Percentiles rank a stretch among this genome's conserved stretches.
phyloP scores from a whole-genome alignment of 2,329 filamentous ascomycete genomes.

The Magnaporthiopsis incrustans region DNA sequence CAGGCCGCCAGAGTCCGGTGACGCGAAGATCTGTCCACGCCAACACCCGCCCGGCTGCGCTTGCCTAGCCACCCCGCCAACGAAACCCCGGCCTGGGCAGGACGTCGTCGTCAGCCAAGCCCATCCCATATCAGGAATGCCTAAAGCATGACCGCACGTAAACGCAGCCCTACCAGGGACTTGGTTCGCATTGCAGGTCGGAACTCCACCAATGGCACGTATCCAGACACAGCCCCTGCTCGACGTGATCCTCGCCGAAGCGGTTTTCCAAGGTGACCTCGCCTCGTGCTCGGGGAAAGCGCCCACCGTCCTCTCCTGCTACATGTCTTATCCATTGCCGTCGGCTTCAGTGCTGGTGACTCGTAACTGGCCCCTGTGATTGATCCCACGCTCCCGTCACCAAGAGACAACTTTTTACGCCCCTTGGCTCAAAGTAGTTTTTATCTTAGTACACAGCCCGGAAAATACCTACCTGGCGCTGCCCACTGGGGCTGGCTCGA shows the following conservation, averaged over 20 bases:
- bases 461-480: not conserved
- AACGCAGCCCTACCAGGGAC: not conserved
- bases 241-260: not conserved
- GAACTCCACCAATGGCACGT: not conserved
- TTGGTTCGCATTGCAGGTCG: not conserved
- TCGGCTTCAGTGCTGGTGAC: not conserved
- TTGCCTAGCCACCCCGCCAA: not conserved
- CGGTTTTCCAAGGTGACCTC: not conserved
- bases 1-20: too few species aligned
- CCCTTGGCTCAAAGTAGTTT: not conserved
- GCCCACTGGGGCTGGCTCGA: not conserved
- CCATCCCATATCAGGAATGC: not conserved
- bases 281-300: not conserved
- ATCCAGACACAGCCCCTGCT: not conserved
- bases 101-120: not conserved
- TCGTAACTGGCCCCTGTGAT: not conserved
- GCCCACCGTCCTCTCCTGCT: not conserved
- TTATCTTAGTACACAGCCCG: not conserved
- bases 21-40: not conserved
- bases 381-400: not conserved
- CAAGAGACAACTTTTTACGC: not conserved
- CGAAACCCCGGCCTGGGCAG: not conserved
- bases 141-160: not conserved
- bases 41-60: not conserved
- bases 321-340: not conserved